Evolutionary conservation across 2,329 filamentous ascomycete genomes (phyloP), one percentile per base, ranked within the genome.

Genomic region (Coniochaeta ligniaria): DNA sequence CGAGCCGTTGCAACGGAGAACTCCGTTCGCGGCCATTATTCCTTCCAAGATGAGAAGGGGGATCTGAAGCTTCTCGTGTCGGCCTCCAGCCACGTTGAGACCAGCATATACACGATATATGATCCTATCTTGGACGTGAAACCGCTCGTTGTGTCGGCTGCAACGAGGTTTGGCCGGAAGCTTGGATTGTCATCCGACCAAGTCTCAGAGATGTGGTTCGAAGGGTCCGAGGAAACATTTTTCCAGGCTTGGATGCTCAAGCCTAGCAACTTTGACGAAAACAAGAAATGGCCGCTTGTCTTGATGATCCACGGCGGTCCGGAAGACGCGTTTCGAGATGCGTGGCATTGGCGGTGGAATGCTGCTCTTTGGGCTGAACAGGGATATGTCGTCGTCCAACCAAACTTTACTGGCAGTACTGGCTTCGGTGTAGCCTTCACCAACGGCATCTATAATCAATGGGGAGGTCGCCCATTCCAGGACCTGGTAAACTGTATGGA

Each of bases 301-400:
- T 50, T 79, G 3, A 63, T 73, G 17, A 69, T 76, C 12, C 75
- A 78, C 35, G 76, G 72, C 11, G 74, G 73, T 0, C 75, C 83
- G 0, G 77, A 78, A 59, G 69, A 70, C 3, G 74, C 80, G 1
- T 83, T 79, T 79, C 74, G 74, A n/a, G 81, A 86, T 67, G 66
- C 63, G 72, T 76, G 73, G 68, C 57, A 59, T 43, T n/a, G 28
- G 52, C 71, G 82, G 63, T 83, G 78, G 78, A 85, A 86, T 62
- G 74, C 77, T 0, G 78, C 79, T 1, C 72, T 83, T 3, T 86
- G 83, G 72, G 84, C 83, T 4, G 82, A 85, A 65, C 81, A 86
- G 67, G 84, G 84, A 9, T 87, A 86, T 62, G 73, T 86, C 11
- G 79, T 85, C 1, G 73, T 87, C n/a, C 73, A 78, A 6, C 84